Evolutionary conservation across 2,329 filamentous ascomycete genomes (phyloP), one percentile per base, ranked within the genome.

Genomic region (Talaromyces amestolkiae): DNA sequence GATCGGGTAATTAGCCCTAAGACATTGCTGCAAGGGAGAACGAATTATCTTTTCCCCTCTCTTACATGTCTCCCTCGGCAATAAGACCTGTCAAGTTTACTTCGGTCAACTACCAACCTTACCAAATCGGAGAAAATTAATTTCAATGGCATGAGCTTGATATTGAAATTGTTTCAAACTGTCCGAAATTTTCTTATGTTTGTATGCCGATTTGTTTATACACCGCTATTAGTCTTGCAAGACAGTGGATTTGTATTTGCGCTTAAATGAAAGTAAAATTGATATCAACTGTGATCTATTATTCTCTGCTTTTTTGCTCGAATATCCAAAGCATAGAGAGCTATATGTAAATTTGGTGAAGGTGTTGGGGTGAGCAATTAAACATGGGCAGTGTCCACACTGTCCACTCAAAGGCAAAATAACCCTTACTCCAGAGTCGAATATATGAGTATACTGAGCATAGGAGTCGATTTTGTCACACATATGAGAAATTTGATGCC

Each of bases 1-100:
- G 35, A 62, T 62, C 22, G 22, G 60, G 60, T 24, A 62, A 33
- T 54, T 54, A 62, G 47, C 60, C 47, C 60, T 62, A 54, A 62
- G 60, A 62, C 60, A 62, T 17, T 41, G 10, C 47, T 43, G 60
- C 60, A 62, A 62, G 60, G 60, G 60, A 22, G 27, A 24, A n/a
- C 24, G 22, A 51, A 41, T 54, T 54, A 41, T 54, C 17, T 35
- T 35, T 9, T 4, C 17, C 43, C 24, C 58, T 31, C 41, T 31
- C 9, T 47, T 35, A 33, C 35, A 33, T n/a, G 11, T 47, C 41
- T 33, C 17, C 10, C 6, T 19, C 39, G 37, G 37, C 58, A 60
- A 47, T 33, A 19, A 31, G 27, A 60, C 24, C 22, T 45, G 27
- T 60, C 27, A 13, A 35, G 19, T 59, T 47, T 10, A 58, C 22